A percentile compares a stretch with the other conserved stretches of the same genome.
Evolutionary conservation across 2,329 filamentous ascomycete genomes (phyloP).

Genomic region (Cladosporium halotolerans): DNA sequence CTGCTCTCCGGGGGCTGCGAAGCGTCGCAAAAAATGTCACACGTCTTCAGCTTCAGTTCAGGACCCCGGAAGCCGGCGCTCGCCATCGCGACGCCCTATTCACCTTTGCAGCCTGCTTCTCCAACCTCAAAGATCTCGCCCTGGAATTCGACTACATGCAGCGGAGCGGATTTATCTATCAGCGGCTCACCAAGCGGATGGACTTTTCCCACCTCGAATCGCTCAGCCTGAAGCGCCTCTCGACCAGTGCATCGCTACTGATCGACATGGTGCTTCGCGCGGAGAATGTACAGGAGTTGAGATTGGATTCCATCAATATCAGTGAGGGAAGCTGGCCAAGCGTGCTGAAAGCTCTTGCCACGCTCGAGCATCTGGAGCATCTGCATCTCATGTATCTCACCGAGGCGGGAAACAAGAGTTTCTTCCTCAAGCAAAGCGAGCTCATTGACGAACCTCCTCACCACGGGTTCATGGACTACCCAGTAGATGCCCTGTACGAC

Average conservation of each 20-base stretch:
- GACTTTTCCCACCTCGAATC: not conserved
- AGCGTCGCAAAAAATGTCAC: not conserved
- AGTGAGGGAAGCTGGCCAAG: conserved; percentile 20
- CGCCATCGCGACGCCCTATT: not conserved
- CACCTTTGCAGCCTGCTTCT: conserved; percentile 7
- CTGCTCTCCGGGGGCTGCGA: conserved; percentile 2
- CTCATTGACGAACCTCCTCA: not conserved
- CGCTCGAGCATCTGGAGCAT: conserved; percentile 20
- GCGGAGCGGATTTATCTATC: not conserved
- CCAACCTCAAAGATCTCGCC: conserved; percentile 14
- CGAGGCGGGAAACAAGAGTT: conserved; percentile 19
- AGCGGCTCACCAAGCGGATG: not conserved
- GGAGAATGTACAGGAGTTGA: not conserved
- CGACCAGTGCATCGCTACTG: not conserved
- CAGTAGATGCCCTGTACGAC: not conserved
- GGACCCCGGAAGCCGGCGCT: not conserved
- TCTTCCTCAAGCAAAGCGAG: conserved; percentile 21
- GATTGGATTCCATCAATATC: conserved; percentile 16
- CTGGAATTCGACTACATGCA: conserved; percentile 7
- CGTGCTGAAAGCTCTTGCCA: conserved; percentile 20
- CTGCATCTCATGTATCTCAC: conserved; percentile 24
- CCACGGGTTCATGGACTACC: not conserved
- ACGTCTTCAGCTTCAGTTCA: conserved; percentile 1
- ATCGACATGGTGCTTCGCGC: not conserved
- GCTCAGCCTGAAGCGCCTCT: not conserved